These are phyloP conservation scores for Arthrinium puccinioides DNA, from an alignment of 2,329 filamentous ascomycete genomes.

Conservation along the genomic window DNA sequence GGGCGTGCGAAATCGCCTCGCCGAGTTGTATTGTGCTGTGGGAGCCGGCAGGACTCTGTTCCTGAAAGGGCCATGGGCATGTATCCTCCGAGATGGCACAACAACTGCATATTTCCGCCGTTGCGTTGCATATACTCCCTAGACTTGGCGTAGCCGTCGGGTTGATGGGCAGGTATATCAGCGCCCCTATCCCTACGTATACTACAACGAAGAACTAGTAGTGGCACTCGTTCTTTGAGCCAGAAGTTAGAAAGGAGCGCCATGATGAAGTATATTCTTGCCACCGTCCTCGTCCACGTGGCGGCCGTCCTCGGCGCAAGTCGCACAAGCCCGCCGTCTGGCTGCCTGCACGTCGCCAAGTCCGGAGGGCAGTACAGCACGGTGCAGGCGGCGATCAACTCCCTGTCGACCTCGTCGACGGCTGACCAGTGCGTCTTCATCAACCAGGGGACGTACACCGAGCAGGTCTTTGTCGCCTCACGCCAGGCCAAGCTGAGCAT, in stretches of 20 bases:
- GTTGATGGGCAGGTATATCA: not conserved
- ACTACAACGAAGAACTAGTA: too few species aligned
- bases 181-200: not conserved
- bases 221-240: not conserved
- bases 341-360: slow-evolving; percentile 41
- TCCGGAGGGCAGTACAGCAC: slow-evolving; percentile 26
- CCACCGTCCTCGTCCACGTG: not conserved
- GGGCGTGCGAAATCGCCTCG: not conserved
- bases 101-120: not conserved
- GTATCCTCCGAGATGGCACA: not conserved
- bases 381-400: slow-evolving; percentile 50
- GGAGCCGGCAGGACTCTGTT: too few species aligned
- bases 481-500: slow-evolving; percentile 43
- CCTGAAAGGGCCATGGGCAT: not conserved
- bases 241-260: not conserved
- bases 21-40: too few species aligned
- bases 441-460: slow-evolving; percentile 50
- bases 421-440: slow-evolving; percentile 55
- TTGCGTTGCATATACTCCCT: not conserved
- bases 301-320: slow-evolving; percentile 18
- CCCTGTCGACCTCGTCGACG: slow-evolving; percentile 44
- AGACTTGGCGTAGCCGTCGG: not conserved
- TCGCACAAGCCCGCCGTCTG: slow-evolving; percentile 33
- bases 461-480: slow-evolving; percentile 48
- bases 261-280: slow-evolving; percentile 4